Percentiles rank a stretch among this genome's conserved stretches.
Conservation (phyloP, 1,139 yeast species). For the Kurtzmaniella quercitrusa region DNA sequence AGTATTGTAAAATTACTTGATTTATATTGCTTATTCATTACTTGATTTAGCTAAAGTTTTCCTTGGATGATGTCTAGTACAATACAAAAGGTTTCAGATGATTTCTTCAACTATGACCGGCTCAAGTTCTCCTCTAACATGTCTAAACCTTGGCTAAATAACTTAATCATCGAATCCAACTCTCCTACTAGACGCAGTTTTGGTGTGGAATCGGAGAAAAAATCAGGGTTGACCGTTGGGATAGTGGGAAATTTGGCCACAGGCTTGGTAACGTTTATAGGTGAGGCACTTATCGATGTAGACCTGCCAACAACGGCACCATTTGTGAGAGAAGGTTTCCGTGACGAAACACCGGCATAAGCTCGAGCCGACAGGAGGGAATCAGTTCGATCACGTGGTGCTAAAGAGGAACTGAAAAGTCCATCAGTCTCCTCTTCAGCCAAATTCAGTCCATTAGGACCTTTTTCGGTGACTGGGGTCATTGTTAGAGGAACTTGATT, state of each 20-base stretch:
- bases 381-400: conserved; percentile 6
- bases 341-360: conserved; percentile 4
- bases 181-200: conserved; percentile 33
- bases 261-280: conserved; percentile 5
- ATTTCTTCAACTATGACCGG: not conserved
- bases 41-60: not conserved
- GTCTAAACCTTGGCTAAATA: conserved; percentile 42
- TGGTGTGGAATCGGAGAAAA: conserved; percentile 36
- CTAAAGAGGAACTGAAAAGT: not conserved
- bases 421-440: not conserved
- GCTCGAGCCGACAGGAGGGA: conserved; percentile 1
- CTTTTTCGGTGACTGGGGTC: conserved; percentile 76
- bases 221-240: conserved; percentile 35
- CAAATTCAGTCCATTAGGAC: conserved; percentile 6
- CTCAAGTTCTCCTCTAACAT: conserved; percentile 26
- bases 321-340: not conserved
- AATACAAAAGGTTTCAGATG: not conserved
- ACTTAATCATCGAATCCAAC: conserved; percentile 36
- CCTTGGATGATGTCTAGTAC: not conserved
- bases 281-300: conserved; percentile 12
- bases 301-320: conserved; percentile 9
- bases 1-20: too few relatives aligned
- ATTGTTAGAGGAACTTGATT: conserved; percentile 54
- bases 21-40: too few relatives aligned
- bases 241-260: conserved; percentile 30